These are phyloP conservation scores for Fusarium nelsonii DNA, from an alignment of 2,329 filamentous ascomycete species.

Conservation along the genomic window DNA sequence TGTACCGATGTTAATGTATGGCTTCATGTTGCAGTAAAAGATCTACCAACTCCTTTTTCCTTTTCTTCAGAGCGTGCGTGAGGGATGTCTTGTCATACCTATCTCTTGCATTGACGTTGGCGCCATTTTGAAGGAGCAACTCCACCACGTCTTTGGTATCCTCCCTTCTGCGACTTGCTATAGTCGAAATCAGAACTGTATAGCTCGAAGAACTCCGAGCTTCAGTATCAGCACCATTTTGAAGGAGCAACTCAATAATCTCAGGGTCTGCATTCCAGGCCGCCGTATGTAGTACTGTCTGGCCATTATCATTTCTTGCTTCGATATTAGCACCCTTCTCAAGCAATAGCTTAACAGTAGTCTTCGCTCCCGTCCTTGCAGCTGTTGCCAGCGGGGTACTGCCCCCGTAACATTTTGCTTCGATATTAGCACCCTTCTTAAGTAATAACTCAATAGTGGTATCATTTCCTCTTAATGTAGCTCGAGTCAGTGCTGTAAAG, in stretches of 20 bases:
- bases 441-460: not conserved
- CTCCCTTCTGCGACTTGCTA: fast-evolving
- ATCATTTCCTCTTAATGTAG: fast-evolving
- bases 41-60: not conserved
- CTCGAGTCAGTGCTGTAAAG: not conserved
- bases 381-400: too few species aligned
- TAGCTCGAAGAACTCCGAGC: fast-evolving
- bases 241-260: not conserved
- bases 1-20: not conserved
- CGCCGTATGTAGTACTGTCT: too few species aligned
- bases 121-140: too few species aligned
- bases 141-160: too few species aligned
- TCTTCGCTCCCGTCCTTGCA: too few species aligned
- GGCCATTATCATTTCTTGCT: not conserved
- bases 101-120: too few species aligned
- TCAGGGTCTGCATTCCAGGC: too few species aligned
- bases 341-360: not conserved
- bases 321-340: not conserved
- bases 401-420: not conserved
- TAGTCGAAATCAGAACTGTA: too few species aligned
- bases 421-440: not conserved
- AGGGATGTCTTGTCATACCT: too few species aligned
- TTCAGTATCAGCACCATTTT: not conserved
- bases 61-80: too few species aligned
- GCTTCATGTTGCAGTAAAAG: not conserved